Evolutionary conservation across 495 filamentous ascomycete genomes (phyloP).

Genomic region (Penicillium verhagenii): DNA sequence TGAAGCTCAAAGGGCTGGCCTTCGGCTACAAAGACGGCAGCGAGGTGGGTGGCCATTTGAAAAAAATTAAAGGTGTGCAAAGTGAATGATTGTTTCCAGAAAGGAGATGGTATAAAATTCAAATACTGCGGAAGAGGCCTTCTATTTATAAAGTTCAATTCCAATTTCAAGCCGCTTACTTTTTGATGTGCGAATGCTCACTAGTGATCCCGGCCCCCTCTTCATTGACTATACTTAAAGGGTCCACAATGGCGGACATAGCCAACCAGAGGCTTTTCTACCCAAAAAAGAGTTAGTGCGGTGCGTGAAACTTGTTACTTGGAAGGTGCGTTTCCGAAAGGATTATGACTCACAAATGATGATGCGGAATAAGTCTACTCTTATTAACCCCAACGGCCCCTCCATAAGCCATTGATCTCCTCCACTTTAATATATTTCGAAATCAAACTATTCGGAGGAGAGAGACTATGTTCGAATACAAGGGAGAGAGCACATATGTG

Average conservation of each 20-base stretch:
- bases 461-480: no score
- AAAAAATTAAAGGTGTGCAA: background rate
- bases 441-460: no score
- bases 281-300: conserved; percentile 31
- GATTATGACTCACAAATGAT: conserved; percentile 16
- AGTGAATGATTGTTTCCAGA: background rate
- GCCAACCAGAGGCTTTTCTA: conserved; percentile 29
- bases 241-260: no score
- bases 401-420: no score
- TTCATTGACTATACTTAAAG: background rate
- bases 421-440: no score
- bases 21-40: conserved; percentile 36
- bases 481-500: no score
- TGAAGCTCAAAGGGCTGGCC: conserved; percentile 34
- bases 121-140: background rate
- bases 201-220: background rate
- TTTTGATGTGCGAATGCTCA: background rate
- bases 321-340: conserved; percentile 14
- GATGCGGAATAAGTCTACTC: no score
- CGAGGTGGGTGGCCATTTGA: conserved; percentile 42
- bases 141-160: conserved; percentile 16
- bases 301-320: no score
- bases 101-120: no score
- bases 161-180: background rate
- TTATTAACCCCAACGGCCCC: no score